Percentiles rank a stretch among this genome's conserved stretches.
These are phyloP conservation scores for Gynochthodes officinalis DNA, from an alignment of 257 asterid species.

Conservation along the genomic window DNA sequence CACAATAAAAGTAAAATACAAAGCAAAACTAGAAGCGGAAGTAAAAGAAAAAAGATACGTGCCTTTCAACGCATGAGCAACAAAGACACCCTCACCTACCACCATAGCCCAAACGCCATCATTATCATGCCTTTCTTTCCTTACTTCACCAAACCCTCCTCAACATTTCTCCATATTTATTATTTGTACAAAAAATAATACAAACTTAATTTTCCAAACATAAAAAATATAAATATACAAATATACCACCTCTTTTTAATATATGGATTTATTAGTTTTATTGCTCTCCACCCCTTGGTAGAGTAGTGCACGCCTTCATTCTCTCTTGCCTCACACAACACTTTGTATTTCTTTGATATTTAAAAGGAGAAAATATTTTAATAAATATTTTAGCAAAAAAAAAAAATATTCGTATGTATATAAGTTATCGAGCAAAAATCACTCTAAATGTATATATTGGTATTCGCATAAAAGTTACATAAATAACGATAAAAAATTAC, in stretches of 20 bases:
- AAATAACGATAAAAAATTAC: too few species aligned
- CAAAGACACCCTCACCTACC: conserved; percentile 21
- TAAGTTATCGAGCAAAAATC: too few species aligned
- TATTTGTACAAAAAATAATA: too few species aligned
- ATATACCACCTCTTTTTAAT: neutral
- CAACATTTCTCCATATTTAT: neutral
- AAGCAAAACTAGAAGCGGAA: neutral
- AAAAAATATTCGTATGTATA: too few species aligned
- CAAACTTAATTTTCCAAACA: too few species aligned
- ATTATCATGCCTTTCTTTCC: neutral
- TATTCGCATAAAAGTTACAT: too few species aligned
- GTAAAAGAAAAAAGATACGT: neutral
- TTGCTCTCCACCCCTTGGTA: neutral
- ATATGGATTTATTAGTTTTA: neutral
- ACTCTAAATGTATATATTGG: too few species aligned
- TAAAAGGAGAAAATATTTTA: too few species aligned
- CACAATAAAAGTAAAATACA: too few species aligned
- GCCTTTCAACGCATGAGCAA: conserved; percentile 8
- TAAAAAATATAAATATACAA: neutral
- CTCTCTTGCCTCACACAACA: neutral
- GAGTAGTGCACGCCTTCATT: conserved; percentile 1
- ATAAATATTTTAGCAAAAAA: too few species aligned
- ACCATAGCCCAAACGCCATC: neutral
- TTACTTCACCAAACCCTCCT: conserved; percentile 24
- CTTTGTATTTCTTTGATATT: neutral